Base-by-base conservation (phyloP, 345 rosid genomes). In the Populus alba region DNA sequence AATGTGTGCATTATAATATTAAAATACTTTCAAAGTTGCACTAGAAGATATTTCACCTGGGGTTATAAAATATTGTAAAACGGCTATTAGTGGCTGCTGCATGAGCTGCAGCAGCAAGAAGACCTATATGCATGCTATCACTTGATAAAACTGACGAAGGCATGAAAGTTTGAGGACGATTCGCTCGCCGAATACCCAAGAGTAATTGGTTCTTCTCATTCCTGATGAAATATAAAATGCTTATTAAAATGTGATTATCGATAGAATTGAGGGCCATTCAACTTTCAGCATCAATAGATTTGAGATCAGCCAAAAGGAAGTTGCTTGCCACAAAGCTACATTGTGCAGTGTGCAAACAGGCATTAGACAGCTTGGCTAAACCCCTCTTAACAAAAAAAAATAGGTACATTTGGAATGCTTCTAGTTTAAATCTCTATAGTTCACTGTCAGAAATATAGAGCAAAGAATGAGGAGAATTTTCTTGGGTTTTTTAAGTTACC, bases 101-200 rank as follows among this genome's bases (percentile, higher is more conserved):
- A 59, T 59, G 65, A 0, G 65, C 65, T 23, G 65, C 65, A 59
- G 65, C 65, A 59, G 65, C 65, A n/a, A 59, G 65, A 59, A 59
- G 65, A n/a, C 65, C 65, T 9, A 59, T 59, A 27, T 59, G 65
- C 65, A 59, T 59, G 65, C 65, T 59, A 59, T 59, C 65, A n/a
- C 65, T 59, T 59, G 65, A 59, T 59, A 59, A 59, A 59, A 59
- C 65, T 59, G 65, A 59, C 11, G 65, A 59, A 59, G 65, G 65
- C 65, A 59, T 59, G 27, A 59, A 25, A 59, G 65, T 10, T 59
- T 59, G 65, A 1, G 65, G 65, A 23, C 65, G 65, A 59, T 23
- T 59, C 1, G 65, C 65, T 23, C 65, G 65, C 65, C 65, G 65
- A 59, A 59, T 59, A 9, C 65, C 65, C 65, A 59, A 59, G 65